phyloP scores from a whole-genome alignment of 2,329 filamentous ascomycete genomes.

The Phyllosticta ampelicida region DNA sequence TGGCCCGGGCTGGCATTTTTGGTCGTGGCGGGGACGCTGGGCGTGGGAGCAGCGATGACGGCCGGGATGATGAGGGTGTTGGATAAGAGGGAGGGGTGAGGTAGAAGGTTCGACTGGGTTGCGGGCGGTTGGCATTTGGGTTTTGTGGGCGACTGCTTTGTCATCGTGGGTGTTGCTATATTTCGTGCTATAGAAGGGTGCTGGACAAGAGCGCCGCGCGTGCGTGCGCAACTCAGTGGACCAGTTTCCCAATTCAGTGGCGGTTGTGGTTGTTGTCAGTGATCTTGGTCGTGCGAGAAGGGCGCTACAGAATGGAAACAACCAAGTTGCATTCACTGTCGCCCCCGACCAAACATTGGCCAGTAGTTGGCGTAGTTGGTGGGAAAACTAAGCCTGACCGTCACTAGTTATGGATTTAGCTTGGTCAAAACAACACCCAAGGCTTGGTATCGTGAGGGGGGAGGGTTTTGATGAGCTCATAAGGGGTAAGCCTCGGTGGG shows the following conservation, averaged over 20 bases:
- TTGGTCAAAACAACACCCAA: not conserved
- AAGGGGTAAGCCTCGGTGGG: not conserved
- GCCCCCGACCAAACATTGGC: too few relatives aligned
- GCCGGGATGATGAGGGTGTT: not conserved
- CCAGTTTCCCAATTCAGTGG: too few relatives aligned
- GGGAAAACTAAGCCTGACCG: too few relatives aligned
- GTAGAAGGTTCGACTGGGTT: not conserved
- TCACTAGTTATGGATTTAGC: too few relatives aligned
- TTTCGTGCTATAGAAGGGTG: too few relatives aligned
- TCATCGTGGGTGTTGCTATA: not conserved
- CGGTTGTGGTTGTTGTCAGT: too few relatives aligned
- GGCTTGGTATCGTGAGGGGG: not conserved
- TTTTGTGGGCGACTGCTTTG: not conserved
- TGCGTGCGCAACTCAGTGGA: too few relatives aligned
- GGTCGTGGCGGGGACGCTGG: slow-evolving; percentile 8
- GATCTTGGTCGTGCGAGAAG: too few relatives aligned
- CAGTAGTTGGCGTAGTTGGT: too few relatives aligned
- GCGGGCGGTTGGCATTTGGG: not conserved
- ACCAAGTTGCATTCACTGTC: too few relatives aligned
- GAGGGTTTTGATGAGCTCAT: not conserved
- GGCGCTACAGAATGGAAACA: too few relatives aligned
- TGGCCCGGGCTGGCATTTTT: slow-evolving; percentile 10
- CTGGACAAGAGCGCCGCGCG: too few relatives aligned
- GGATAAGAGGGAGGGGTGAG: not conserved
- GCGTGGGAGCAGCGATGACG: slow-evolving; percentile 4